These are phyloP conservation scores for Diplotaxis tenuifolia DNA, from an alignment of 345 rosid genomes.

Conservation along the genomic window DNA sequence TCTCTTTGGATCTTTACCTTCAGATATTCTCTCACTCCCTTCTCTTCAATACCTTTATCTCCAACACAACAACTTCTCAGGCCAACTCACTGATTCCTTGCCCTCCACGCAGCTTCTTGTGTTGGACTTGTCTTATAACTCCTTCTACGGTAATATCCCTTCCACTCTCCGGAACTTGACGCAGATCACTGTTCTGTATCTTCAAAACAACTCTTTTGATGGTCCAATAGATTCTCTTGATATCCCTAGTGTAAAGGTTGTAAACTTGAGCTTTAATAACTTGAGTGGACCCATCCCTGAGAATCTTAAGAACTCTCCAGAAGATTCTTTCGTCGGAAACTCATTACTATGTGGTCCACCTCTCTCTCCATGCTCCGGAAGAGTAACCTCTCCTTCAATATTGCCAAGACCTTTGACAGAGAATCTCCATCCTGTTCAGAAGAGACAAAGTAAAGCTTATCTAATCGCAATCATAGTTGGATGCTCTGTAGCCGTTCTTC, in stretches of 20 bases:
- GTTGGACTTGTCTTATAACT: constrained; percentile 65
- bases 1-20: constrained; percentile 61
- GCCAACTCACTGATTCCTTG: constrained; percentile 38
- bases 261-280: constrained; percentile 63
- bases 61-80: constrained; percentile 65
- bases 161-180: constrained; percentile 37
- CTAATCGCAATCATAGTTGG: constrained; percentile 50
- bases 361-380: constrained; percentile 41
- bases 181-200: constrained; percentile 43
- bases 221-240: constrained; percentile 51
- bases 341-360: constrained; percentile 62
- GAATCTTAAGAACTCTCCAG: constrained; percentile 46
- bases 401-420: constrained; percentile 38
- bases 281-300: constrained; percentile 65
- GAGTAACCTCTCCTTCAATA: constrained; percentile 30
- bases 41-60: constrained; percentile 57
- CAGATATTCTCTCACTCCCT: constrained; percentile 58
- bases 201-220: constrained; percentile 55
- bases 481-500: constrained; percentile 43
- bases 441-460: constrained; percentile 44
- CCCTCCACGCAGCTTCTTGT: constrained; percentile 41
- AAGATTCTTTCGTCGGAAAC: constrained; percentile 58
- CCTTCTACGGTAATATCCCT: constrained; percentile 59
- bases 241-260: constrained; percentile 46
- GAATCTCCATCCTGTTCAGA: constrained; percentile 27